phyloP scores from a whole-genome alignment of 106 monocot species.

The Hemerocallis citrina region DNA sequence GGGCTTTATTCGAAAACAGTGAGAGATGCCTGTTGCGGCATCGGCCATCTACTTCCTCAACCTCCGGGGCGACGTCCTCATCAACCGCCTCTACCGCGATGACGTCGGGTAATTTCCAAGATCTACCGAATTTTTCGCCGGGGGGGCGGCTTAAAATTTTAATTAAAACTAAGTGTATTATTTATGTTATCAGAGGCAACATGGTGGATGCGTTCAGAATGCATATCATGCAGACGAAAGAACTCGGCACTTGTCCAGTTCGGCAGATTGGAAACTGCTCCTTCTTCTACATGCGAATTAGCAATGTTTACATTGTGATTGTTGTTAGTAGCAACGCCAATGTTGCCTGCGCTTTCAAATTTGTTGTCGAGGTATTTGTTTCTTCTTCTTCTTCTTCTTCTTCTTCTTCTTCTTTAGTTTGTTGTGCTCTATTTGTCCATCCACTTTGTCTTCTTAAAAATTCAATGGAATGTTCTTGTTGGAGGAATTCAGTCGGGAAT shows the following conservation, averaged over 20 bases:
- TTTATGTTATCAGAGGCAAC: slow-evolving; percentile 50
- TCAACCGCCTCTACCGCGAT: slow-evolving; percentile 99
- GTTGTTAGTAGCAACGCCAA: slow-evolving; percentile 99
- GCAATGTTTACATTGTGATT: slow-evolving; percentile 97
- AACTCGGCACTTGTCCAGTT: slow-evolving; percentile 95
- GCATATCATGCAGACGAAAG: slow-evolving; percentile 99
- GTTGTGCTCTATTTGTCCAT: no score
- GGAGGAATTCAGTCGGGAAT: no score
- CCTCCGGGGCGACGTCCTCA: slow-evolving; percentile 96
- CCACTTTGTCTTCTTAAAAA: no score
- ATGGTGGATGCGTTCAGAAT: slow-evolving; percentile 99
- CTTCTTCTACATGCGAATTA: slow-evolving; percentile 99
- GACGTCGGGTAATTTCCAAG: slow-evolving; percentile 69
- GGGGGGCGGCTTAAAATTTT: no score
- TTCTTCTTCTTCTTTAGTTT: no score
- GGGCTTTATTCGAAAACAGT: no score
- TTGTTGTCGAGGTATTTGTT: slow-evolving; percentile 86
- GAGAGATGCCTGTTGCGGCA: slow-evolving; percentile 92
- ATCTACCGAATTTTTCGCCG: not conserved
- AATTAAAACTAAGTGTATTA: not conserved
- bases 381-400: no score
- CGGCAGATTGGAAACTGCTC: slow-evolving; percentile 96
- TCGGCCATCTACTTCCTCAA: slow-evolving; percentile 98
- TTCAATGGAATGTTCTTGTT: no score
- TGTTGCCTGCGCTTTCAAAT: slow-evolving; percentile 98